phyloP scores from a whole-genome alignment of 73 alveolate species.

The Stentor roeselii region DNA sequence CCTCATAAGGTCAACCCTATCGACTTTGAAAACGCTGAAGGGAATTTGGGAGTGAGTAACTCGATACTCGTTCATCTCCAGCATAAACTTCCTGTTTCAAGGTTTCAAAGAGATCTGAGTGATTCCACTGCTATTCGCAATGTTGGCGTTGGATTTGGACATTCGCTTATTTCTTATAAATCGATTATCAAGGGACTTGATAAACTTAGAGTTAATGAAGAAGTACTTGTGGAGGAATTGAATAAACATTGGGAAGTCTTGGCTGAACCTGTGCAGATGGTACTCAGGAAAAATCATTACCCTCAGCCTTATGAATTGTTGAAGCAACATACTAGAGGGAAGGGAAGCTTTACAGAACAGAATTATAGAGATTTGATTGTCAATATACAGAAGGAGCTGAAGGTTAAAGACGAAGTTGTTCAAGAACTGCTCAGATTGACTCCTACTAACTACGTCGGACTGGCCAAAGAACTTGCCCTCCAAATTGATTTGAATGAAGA shows the following conservation, averaged over 20 bases:
- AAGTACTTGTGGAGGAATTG: conserved; percentile 54
- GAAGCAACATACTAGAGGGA: conserved; percentile 86
- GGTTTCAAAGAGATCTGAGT: conserved; percentile 84
- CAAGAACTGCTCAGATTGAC: conserved; percentile 41
- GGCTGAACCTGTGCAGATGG: conserved; percentile 86
- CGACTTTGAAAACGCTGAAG: conserved; percentile 91
- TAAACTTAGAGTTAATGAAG: conserved; percentile 70
- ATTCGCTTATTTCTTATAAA: conserved; percentile 59
- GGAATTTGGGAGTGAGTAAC: conserved; percentile 84
- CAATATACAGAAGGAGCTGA: conserved; percentile 15
- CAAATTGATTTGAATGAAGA: no score
- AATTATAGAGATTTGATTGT: background rate
- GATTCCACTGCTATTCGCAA: conserved; percentile 92
- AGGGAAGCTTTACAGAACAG: background rate
- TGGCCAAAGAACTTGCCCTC: conserved; percentile 79
- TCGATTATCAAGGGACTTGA: conserved; percentile 66
- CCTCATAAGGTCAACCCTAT: conserved; percentile 94
- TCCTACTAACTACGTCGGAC: conserved; percentile 73
- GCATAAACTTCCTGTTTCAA: conserved; percentile 72
- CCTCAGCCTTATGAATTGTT: conserved; percentile 79
- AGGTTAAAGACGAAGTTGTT: conserved; percentile 60
- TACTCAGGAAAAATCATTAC: conserved; percentile 76
- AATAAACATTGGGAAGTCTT: conserved; percentile 79
- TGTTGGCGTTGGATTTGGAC: conserved; percentile 77
- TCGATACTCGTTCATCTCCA: conserved; percentile 63